phyloP scores from a whole-genome alignment of 2,329 filamentous ascomycete genomes.

The Fusarium miscanthi region DNA sequence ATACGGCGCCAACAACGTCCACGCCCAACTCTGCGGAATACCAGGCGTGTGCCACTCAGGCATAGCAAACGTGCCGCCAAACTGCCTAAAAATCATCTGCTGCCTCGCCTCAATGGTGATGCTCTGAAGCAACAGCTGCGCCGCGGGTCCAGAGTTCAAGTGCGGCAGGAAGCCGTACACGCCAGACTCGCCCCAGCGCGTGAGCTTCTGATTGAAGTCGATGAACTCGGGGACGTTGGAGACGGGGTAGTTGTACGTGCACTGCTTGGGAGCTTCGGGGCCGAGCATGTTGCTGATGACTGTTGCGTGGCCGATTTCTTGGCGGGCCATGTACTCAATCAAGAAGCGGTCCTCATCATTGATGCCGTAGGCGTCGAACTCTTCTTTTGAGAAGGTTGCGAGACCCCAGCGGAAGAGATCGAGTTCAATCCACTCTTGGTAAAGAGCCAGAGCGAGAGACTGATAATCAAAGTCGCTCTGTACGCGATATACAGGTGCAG shows the following conservation, averaged over 20 bases:
- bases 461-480: slow-evolving; percentile 87
- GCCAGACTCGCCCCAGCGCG: slow-evolving; percentile 81
- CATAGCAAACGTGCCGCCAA: slow-evolving; percentile 82
- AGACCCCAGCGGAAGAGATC: slow-evolving; percentile 85
- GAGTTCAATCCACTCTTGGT: slow-evolving; percentile 87
- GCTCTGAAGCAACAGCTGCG: slow-evolving; percentile 77
- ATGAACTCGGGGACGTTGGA: slow-evolving; percentile 79
- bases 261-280: slow-evolving; percentile 74
- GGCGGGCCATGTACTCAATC: slow-evolving; percentile 80
- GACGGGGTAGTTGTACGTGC: slow-evolving; percentile 85
- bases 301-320: slow-evolving; percentile 82
- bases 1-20: slow-evolving; percentile 84
- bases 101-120: slow-evolving; percentile 84
- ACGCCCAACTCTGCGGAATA: slow-evolving; percentile 85
- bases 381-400: slow-evolving; percentile 72
- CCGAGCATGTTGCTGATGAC: slow-evolving; percentile 83
- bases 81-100: slow-evolving; percentile 87
- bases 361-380: slow-evolving; percentile 77
- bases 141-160: slow-evolving; percentile 79
- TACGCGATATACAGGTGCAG: slow-evolving; percentile 78
- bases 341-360: slow-evolving; percentile 75
- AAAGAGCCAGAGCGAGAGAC: slow-evolving; percentile 78
- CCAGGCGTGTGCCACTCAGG: slow-evolving; percentile 84
- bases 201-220: slow-evolving; percentile 89
- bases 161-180: slow-evolving; percentile 86